phyloP scores from a whole-genome alignment of 805 yeast species.

The Starmera quercuum region DNA sequence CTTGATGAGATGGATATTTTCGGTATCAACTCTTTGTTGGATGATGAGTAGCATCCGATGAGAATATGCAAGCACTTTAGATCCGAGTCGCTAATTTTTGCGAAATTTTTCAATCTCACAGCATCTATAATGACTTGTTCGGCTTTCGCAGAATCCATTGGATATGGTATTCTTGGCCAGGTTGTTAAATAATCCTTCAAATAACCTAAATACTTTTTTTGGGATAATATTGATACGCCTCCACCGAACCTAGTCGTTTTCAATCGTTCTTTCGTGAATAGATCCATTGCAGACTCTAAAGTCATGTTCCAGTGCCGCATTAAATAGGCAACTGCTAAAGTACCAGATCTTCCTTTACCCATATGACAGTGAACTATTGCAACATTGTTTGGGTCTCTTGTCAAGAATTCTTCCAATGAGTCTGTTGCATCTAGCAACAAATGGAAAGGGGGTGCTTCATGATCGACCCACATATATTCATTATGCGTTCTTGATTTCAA shows the following conservation, averaged over 20 bases:
- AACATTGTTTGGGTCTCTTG: constrained; percentile 29
- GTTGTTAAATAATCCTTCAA: constrained; percentile 26
- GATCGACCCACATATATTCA: constrained; percentile 62
- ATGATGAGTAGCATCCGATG: no score
- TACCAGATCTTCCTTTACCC: constrained; percentile 90
- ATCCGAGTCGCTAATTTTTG: no score
- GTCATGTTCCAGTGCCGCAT: constrained; percentile 38
- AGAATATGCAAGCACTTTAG: no score
- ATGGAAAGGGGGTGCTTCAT: constrained; percentile 61
- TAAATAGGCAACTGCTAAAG: constrained; percentile 62
- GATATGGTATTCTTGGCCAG: no score
- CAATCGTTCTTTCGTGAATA: constrained; percentile 56
- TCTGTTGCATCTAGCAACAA: constrained; percentile 36
- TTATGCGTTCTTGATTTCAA: constrained; percentile 4
- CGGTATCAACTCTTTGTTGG: no score
- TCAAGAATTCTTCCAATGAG: constrained; percentile 38
- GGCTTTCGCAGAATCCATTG: no score
- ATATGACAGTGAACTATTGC: constrained; percentile 81
- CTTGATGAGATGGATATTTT: no score
- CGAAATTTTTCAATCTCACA: no score
- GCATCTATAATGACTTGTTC: no score
- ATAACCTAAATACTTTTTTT: constrained; percentile 58
- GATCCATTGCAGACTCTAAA: constrained; percentile 37
- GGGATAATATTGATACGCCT: constrained; percentile 71
- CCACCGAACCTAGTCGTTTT: constrained; percentile 35